These are phyloP conservation scores for Hanseniaspora lachancei DNA, from an alignment of 805 yeast genomes.

Conservation along the genomic window DNA sequence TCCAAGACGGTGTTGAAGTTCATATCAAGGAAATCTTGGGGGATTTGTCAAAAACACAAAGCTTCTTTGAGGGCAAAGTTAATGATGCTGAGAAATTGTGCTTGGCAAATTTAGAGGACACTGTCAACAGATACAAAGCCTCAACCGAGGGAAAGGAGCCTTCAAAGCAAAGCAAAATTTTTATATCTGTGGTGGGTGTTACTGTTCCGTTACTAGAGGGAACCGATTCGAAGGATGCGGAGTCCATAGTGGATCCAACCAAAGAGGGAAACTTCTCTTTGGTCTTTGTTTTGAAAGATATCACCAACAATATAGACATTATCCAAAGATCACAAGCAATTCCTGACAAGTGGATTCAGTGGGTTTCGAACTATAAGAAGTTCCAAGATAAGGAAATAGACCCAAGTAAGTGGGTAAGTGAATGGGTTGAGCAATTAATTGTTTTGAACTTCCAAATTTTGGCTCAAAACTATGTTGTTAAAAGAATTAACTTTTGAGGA, in stretches of 20 bases:
- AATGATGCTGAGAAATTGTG: conserved; percentile 82
- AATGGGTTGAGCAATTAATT: conserved; percentile 70
- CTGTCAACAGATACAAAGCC: conserved; percentile 33
- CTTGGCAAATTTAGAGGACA: conserved; percentile 70
- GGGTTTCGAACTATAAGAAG: conserved; percentile 42
- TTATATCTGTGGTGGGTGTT: conserved; percentile 56
- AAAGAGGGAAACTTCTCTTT: conserved; percentile 53
- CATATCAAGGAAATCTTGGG: conserved; percentile 35
- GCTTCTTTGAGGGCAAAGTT: conserved; percentile 51
- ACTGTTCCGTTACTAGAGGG: conserved; percentile 23
- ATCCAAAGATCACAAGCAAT: conserved; percentile 76
- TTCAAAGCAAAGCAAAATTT: conserved; percentile 40
- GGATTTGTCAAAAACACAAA: conserved; percentile 22
- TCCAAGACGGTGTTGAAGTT: conserved; percentile 62
- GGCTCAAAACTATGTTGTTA: conserved; percentile 82
- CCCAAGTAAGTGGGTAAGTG: conserved; percentile 71
- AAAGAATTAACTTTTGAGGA: conserved; percentile 47
- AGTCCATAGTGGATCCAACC: conserved; percentile 28
- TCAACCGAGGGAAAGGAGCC: conserved; percentile 10
- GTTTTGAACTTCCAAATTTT: conserved; percentile 68
- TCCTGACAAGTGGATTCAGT: conserved; percentile 82
- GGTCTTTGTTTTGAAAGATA: conserved; percentile 62
- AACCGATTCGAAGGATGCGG: conserved; percentile 17
- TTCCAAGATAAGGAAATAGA: conserved; percentile 41
- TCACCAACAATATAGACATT: conserved; percentile 60